A percentile compares a stretch with the other conserved stretches of the same genome.
Conservation (phyloP, 2,329 filamentous ascomycete genomes). For the Fusarium pininemorale region DNA sequence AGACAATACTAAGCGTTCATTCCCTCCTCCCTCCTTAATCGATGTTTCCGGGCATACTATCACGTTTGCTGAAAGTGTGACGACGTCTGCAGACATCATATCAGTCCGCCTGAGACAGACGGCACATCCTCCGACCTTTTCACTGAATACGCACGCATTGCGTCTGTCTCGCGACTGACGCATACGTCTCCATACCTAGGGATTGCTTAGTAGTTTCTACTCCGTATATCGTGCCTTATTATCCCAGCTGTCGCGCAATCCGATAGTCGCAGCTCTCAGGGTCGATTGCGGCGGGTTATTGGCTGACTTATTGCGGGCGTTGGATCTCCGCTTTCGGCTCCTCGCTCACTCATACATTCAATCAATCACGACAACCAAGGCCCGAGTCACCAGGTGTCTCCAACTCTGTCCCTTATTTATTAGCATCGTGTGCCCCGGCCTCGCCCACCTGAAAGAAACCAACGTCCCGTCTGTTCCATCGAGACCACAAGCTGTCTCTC, state of each 20-base stretch:
- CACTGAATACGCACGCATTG: conserved; percentile 22
- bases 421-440: conserved; percentile 39
- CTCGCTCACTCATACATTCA: conserved; percentile 35
- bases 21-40: not conserved
- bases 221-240: not conserved
- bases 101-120: conserved; percentile 33
- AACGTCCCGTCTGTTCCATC: conserved; percentile 2
- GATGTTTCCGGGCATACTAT: conserved; percentile 5
- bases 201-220: conserved; percentile 17
- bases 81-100: conserved; percentile 36
- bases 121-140: conserved; percentile 18
- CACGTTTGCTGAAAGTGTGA: conserved; percentile 28
- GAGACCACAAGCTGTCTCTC: not conserved
- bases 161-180: conserved; percentile 26
- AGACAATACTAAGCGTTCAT: not conserved
- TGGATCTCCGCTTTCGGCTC: conserved; percentile 43
- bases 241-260: conserved; percentile 34
- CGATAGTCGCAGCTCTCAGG: conserved; percentile 36
- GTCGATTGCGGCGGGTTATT: conserved; percentile 39
- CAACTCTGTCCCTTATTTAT: conserved; percentile 34
- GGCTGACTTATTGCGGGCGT: conserved; percentile 33
- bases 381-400: conserved; percentile 41
- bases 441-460: conserved; percentile 24
- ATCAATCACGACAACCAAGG: conserved; percentile 38
- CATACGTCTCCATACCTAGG: conserved; percentile 22